Evolutionary conservation across 805 yeast species (phyloP).

Genomic region (Pichia thaimueangensis): DNA sequence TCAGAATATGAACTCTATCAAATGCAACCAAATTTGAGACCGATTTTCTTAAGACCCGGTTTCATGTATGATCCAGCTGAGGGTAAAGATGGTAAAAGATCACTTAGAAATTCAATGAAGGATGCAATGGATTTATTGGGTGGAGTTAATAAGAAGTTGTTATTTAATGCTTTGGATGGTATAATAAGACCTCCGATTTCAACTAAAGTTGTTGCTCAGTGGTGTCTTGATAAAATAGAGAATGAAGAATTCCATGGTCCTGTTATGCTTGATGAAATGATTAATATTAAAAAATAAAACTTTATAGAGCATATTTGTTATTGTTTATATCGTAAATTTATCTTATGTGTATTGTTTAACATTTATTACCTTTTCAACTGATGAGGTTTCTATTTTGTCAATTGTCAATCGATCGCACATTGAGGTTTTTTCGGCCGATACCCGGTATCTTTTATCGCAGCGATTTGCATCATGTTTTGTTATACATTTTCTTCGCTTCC

Average conservation of each 20-base stretch:
- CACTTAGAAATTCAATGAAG: conserved; percentile 36
- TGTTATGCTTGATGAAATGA: conserved; percentile 48
- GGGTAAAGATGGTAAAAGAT: conserved; percentile 16
- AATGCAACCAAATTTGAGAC: conserved; percentile 42
- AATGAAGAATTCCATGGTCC: conserved; percentile 50
- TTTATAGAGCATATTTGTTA: background rate
- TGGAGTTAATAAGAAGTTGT: conserved; percentile 36
- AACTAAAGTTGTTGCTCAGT: conserved; percentile 61
- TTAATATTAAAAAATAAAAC: conserved; percentile 5
- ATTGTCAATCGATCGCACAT: too few species aligned
- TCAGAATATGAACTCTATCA: conserved; percentile 56
- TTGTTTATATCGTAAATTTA: background rate
- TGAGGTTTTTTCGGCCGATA: too few species aligned
- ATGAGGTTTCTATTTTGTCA: too few species aligned
- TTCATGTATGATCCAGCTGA: conserved; percentile 61
- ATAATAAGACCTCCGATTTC: conserved; percentile 57
- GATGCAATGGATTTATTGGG: conserved; percentile 37
- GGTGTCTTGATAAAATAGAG: conserved; percentile 47
- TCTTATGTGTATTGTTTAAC: too few species aligned
- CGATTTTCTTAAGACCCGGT: conserved; percentile 73
- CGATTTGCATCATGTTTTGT: too few species aligned
- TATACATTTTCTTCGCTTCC: too few species aligned
- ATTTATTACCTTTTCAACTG: too few species aligned
- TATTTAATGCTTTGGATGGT: conserved; percentile 39
- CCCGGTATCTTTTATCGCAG: too few species aligned